Evolutionary conservation across 2,329 filamentous ascomycete species (phyloP).

Genomic region (Calonectria hawksworthii): DNA sequence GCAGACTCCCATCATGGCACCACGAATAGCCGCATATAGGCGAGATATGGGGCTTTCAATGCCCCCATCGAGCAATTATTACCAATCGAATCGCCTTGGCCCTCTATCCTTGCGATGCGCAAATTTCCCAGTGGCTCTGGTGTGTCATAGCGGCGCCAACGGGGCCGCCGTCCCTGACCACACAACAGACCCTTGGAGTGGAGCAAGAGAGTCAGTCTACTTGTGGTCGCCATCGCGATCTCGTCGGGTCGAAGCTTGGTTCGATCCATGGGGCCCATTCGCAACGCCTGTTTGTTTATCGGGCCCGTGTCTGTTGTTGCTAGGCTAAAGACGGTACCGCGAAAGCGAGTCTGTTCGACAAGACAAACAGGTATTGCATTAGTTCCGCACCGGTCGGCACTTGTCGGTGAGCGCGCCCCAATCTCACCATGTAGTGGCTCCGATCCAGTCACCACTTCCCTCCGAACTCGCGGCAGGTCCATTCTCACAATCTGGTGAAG

Average conservation of each 20-base stretch:
- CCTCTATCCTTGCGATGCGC: conserved; percentile 32
- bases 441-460: background rate
- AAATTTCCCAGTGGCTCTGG: conserved; percentile 28
- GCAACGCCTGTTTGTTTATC: conserved; percentile 6
- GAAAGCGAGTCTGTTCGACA: background rate
- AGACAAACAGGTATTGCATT: conserved; percentile 1
- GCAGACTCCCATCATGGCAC: conserved; percentile 8
- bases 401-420: conserved; percentile 29
- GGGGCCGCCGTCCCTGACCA: conserved; percentile 14
- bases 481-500: background rate
- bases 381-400: conserved; percentile 19
- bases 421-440: conserved; percentile 22
- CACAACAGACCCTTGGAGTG: conserved; percentile 8
- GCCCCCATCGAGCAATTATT: conserved; percentile 39
- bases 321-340: conserved; percentile 12
- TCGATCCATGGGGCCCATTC: conserved; percentile 7
- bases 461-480: background rate
- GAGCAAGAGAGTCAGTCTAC: conserved; percentile 17
- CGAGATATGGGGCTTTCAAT: conserved; percentile 31
- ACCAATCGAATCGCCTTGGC: conserved; percentile 34
- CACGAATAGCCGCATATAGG: conserved; percentile 35
- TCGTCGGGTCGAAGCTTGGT: background rate
- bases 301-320: background rate
- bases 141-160: conserved; percentile 36
- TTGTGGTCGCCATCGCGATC: conserved; percentile 13